phyloP scores from a whole-genome alignment of 768 basidiomycete genomes.

The Postia placenta region DNA sequence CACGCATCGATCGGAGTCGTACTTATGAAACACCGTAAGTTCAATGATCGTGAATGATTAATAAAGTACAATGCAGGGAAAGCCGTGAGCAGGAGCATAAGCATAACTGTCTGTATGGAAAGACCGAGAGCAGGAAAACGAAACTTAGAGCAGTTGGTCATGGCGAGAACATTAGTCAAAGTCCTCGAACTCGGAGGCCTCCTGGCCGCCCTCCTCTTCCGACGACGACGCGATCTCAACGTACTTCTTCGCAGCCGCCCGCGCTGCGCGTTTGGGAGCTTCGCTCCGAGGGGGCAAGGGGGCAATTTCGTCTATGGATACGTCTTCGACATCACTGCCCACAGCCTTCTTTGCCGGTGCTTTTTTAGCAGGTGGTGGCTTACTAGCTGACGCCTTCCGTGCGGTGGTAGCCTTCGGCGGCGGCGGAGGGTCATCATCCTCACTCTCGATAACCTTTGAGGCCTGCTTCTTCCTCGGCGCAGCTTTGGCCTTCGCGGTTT shows the following conservation, averaged over 20 bases:
- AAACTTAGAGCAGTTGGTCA: too few species aligned
- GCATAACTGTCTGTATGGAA: too few species aligned
- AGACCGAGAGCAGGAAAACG: too few species aligned
- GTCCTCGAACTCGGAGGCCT: slow-evolving; percentile 25
- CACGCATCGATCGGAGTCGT: too few species aligned
- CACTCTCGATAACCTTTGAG: slow-evolving; percentile 33
- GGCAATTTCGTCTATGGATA: slow-evolving; percentile 38
- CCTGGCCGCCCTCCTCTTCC: slow-evolving; percentile 30
- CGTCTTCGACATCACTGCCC: slow-evolving; percentile 37
- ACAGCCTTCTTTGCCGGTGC: slow-evolving; percentile 35
- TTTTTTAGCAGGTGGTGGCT: slow-evolving; percentile 24
- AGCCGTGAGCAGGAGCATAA: too few species aligned
- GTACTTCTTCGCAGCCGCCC: slow-evolving; percentile 44
- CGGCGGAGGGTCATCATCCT: slow-evolving; percentile 32
- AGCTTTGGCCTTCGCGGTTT: slow-evolving; percentile 23
- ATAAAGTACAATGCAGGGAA: too few species aligned
- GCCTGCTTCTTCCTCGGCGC: slow-evolving; percentile 49
- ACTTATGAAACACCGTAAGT: too few species aligned
- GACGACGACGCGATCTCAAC: slow-evolving; percentile 31
- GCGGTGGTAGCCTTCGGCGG: slow-evolving; percentile 30
- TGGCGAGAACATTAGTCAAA: slow-evolving; percentile 17
- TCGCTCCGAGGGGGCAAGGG: slow-evolving; percentile 34
- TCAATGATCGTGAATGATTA: too few species aligned
- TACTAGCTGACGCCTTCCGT: slow-evolving; percentile 53
- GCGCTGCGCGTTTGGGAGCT: slow-evolving; percentile 43